A percentile compares a stretch with the other conserved stretches of the same genome.
Conservation (phyloP, 2,329 filamentous ascomycete genomes). For the Nothophaeocryptopus gaeumannii region DNA sequence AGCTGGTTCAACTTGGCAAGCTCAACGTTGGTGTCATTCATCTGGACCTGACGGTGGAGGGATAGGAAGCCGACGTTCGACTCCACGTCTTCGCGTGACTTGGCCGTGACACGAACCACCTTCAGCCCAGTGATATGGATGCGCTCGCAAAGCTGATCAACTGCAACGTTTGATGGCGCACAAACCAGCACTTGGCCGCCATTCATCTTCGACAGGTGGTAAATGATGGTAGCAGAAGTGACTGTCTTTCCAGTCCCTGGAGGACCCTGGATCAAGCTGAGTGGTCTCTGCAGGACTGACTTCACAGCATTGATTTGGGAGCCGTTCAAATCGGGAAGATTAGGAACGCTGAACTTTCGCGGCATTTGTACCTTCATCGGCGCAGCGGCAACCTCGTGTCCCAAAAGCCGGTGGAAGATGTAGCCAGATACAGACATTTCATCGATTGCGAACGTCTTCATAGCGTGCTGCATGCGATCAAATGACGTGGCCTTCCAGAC, state of each 20-base stretch:
- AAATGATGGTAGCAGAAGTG: conserved; percentile 97
- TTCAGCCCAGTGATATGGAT: conserved; percentile 93
- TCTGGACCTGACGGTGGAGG: conserved; percentile 89
- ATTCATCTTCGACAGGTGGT: conserved; percentile 92
- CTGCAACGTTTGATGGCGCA: conserved; percentile 95
- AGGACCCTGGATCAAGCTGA: conserved; percentile 80
- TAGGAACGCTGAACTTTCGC: conserved; percentile 94
- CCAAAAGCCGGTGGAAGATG: conserved; percentile 94
- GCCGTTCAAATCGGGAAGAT: conserved; percentile 87
- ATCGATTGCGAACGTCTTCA: conserved; percentile 98
- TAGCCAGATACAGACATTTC: conserved; percentile 98
- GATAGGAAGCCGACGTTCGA: conserved; percentile 96
- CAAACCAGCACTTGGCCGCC: conserved; percentile 93
- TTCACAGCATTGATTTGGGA: conserved; percentile 97
- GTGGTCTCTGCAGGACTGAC: conserved; percentile 85
- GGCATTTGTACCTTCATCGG: conserved; percentile 95
- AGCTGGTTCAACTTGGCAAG: conserved; percentile 88
- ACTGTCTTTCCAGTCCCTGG: conserved; percentile 85
- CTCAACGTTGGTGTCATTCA: conserved; percentile 95
- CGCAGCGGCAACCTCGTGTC: conserved; percentile 88
- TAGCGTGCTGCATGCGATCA: conserved; percentile 97
- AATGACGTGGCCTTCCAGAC: conserved; percentile 99
- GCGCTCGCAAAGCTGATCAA: conserved; percentile 96
- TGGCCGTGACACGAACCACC: conserved; percentile 95
- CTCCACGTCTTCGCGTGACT: conserved; percentile 97